These are phyloP conservation scores for Hypoxylon trugodes DNA, from an alignment of 495 filamentous ascomycete species.

Conservation along the genomic window DNA sequence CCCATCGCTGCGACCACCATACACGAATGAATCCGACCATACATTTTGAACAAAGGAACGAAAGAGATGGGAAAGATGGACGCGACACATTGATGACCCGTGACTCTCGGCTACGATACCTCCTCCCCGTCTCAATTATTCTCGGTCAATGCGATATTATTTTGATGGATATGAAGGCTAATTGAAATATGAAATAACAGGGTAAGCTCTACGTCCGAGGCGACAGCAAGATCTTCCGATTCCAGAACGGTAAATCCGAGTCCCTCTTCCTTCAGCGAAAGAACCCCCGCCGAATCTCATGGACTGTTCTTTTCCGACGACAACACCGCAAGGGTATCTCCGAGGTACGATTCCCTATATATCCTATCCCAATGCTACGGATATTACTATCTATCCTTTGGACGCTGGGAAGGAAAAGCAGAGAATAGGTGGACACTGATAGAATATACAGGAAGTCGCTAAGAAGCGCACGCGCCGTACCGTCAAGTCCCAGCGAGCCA, in stretches of 20 bases:
- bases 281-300: conserved; percentile 98
- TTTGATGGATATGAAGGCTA: conserved; percentile 23
- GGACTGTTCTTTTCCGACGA: conserved; percentile 96
- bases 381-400: conserved; percentile 22
- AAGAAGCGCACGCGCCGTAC: conserved; percentile 99
- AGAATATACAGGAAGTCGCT: conserved; percentile 82
- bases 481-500: conserved; percentile 97
- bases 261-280: conserved; percentile 99
- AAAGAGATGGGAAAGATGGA: conserved; percentile 6
- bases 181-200: conserved; percentile 56
- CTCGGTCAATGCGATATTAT: conserved; percentile 5
- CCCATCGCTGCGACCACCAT: background rate
- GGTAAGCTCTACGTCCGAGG: conserved; percentile 99
- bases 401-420: background rate
- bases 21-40: background rate
- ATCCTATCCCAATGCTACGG: background rate
- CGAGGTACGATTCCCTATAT: conserved; percentile 75
- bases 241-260: conserved; percentile 99
- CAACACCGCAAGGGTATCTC: conserved; percentile 99
- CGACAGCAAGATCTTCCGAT: conserved; percentile 99
- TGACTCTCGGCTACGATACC: background rate
- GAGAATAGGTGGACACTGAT: conserved; percentile 48
- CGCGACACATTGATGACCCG: background rate
- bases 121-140: background rate
- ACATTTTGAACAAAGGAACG: background rate